Conservation (phyloP, 2,329 filamentous ascomycete species). For the Achaetomium macrosporum region DNA sequence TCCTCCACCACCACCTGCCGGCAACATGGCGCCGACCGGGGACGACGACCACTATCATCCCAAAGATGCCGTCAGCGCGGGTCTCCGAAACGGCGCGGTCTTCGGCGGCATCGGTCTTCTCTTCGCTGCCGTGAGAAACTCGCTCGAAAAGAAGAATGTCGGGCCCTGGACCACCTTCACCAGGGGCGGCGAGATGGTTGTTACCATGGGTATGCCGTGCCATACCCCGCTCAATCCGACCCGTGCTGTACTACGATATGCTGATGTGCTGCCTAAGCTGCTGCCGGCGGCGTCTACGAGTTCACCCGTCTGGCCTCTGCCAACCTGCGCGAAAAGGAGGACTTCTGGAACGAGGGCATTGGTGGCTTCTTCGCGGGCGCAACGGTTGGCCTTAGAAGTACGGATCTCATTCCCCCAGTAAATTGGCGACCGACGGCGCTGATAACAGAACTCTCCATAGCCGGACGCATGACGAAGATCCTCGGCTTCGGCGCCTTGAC, state of each 20-base stretch:
- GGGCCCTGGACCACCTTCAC: slow-evolving; percentile 77
- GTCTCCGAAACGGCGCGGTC: slow-evolving; percentile 49
- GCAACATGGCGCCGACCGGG: slow-evolving; percentile 30
- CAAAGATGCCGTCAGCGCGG: slow-evolving; percentile 52
- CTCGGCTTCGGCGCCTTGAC: slow-evolving; percentile 59
- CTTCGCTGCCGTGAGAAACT: slow-evolving; percentile 64
- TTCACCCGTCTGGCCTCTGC: slow-evolving; percentile 72
- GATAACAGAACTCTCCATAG: slow-evolving; percentile 31
- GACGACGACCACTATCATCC: slow-evolving; percentile 32
- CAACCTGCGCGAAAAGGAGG: slow-evolving; percentile 81
- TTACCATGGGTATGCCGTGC: slow-evolving; percentile 56
- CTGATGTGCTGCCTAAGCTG: slow-evolving; percentile 42
- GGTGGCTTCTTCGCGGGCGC: slow-evolving; percentile 73
- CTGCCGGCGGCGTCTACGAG: slow-evolving; percentile 67
- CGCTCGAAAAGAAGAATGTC: slow-evolving; percentile 74
- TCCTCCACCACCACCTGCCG: slow-evolving; percentile 11
- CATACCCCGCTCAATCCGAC: neutral
- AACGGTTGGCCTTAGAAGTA: slow-evolving; percentile 68
- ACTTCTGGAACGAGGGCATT: slow-evolving; percentile 66
- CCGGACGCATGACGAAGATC: slow-evolving; percentile 61
- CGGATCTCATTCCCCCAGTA: slow-evolving; percentile 26
- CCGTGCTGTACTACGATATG: neutral
- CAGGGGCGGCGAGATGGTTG: slow-evolving; percentile 65
- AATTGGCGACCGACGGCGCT: neutral
- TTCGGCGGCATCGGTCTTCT: slow-evolving; percentile 55